These are phyloP conservation scores for Heritiera fomes DNA, from an alignment of 345 rosid species.

Conservation along the genomic window DNA sequence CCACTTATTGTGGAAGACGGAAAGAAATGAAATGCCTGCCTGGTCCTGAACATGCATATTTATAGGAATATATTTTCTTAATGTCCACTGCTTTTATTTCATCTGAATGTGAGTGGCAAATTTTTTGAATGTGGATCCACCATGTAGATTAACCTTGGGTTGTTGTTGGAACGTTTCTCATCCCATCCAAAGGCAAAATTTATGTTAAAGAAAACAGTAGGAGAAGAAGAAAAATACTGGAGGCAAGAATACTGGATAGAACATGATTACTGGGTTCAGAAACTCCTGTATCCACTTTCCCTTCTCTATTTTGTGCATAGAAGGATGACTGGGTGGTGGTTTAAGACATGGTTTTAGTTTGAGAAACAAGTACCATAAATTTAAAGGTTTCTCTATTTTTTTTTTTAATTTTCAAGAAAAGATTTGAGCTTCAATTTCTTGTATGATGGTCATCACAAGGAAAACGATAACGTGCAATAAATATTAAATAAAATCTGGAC, in stretches of 20 bases:
- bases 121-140: background rate
- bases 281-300: too few relatives aligned
- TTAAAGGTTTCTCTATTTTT: background rate
- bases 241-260: too few relatives aligned
- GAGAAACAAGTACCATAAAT: background rate
- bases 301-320: too few relatives aligned
- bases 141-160: too few relatives aligned
- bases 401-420: background rate
- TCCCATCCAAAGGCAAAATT: too few relatives aligned
- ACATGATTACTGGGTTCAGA: too few relatives aligned
- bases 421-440: background rate
- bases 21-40: background rate
- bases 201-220: too few relatives aligned
- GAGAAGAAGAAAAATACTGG: too few relatives aligned
- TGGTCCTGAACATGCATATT: background rate
- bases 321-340: background rate
- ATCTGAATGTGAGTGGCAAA: too few relatives aligned
- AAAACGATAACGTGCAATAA: background rate
- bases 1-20: background rate
- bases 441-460: background rate
- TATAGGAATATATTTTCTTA: background rate
- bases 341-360: background rate
- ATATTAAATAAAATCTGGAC: background rate
- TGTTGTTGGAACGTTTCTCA: too few relatives aligned
- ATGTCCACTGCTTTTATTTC: background rate